Conservation (phyloP, 2,329 filamentous ascomycete species). For the Cercospora beticola region DNA sequence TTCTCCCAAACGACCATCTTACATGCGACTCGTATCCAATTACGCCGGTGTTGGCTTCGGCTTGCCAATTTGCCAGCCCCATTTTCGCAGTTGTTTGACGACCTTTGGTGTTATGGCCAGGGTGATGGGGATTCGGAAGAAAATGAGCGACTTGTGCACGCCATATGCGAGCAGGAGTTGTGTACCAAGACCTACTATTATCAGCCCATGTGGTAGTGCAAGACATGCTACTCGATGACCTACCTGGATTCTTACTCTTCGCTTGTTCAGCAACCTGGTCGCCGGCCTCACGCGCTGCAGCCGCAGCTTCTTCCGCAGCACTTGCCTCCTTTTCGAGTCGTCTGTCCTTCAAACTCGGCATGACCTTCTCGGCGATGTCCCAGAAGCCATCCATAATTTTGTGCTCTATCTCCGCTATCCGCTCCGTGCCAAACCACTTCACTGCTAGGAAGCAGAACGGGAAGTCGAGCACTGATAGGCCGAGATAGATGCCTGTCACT, state of each 20-base stretch:
- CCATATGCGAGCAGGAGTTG: slow-evolving; percentile 92
- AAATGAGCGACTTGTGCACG: slow-evolving; percentile 97
- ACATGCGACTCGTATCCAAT: neutral
- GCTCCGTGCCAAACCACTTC: slow-evolving; percentile 75
- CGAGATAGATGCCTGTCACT: slow-evolving; percentile 85
- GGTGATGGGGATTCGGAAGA: slow-evolving; percentile 88
- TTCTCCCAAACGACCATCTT: slow-evolving; percentile 3
- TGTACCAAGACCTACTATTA: slow-evolving; percentile 64
- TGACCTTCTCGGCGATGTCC: slow-evolving; percentile 59
- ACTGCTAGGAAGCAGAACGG: slow-evolving; percentile 94
- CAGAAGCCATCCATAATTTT: slow-evolving; percentile 62
- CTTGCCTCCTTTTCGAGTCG: slow-evolving; percentile 22
- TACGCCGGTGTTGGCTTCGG: slow-evolving; percentile 20
- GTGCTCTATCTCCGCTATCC: slow-evolving; percentile 74
- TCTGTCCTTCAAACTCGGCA: slow-evolving; percentile 48
- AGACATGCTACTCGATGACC: slow-evolving; percentile 34
- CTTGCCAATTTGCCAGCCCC: slow-evolving; percentile 95
- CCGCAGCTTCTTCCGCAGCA: slow-evolving; percentile 21
- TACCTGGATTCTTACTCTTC: slow-evolving; percentile 18
- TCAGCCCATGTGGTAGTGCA: slow-evolving; percentile 3
- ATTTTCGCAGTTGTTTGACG: slow-evolving; percentile 80
- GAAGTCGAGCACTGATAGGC: slow-evolving; percentile 81
- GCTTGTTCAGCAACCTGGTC: slow-evolving; percentile 24
- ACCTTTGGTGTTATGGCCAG: slow-evolving; percentile 89
- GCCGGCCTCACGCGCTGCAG: slow-evolving; percentile 51